These are phyloP conservation scores for Nelumbo lutea DNA, from an alignment of 164 flowering plant species.

Conservation along the genomic window DNA sequence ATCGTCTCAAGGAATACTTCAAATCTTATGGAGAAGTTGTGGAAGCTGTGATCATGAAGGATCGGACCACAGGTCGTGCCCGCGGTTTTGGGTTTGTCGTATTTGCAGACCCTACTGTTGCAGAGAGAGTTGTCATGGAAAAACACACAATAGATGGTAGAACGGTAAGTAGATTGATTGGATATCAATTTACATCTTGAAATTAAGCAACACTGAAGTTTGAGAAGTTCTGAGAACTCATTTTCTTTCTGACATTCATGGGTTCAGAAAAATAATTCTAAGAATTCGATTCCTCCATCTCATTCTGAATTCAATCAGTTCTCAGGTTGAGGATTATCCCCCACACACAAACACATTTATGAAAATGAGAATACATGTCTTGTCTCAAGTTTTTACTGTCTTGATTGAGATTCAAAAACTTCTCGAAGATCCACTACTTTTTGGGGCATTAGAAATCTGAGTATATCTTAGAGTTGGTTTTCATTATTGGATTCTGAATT, in stretches of 20 bases:
- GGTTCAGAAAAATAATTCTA: background rate
- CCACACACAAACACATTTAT: background rate
- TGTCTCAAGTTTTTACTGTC: background rate
- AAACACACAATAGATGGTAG: slow-evolving; percentile 81
- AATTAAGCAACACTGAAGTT: background rate
- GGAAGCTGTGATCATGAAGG: slow-evolving; percentile 89
- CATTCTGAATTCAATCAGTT: background rate
- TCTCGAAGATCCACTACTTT: background rate
- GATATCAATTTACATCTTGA: background rate
- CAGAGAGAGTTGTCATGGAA: slow-evolving; percentile 65
- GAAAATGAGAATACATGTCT: background rate
- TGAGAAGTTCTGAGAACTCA: background rate
- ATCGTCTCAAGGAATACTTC: slow-evolving; percentile 72
- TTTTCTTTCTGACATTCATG: background rate
- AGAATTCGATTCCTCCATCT: background rate
- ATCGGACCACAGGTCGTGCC: slow-evolving; percentile 85
- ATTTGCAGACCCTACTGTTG: slow-evolving; percentile 75
- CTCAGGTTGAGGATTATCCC: background rate
- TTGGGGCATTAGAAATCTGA: background rate
- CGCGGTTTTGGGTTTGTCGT: slow-evolving; percentile 91
- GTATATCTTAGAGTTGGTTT: background rate
- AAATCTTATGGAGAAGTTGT: slow-evolving; percentile 61
- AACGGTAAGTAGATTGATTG: slow-evolving; percentile 42
- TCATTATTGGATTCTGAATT: background rate
- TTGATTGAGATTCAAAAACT: background rate